phyloP scores from a whole-genome alignment of 1,284 basidiomycete genomes.

The Sutorius eximius region DNA sequence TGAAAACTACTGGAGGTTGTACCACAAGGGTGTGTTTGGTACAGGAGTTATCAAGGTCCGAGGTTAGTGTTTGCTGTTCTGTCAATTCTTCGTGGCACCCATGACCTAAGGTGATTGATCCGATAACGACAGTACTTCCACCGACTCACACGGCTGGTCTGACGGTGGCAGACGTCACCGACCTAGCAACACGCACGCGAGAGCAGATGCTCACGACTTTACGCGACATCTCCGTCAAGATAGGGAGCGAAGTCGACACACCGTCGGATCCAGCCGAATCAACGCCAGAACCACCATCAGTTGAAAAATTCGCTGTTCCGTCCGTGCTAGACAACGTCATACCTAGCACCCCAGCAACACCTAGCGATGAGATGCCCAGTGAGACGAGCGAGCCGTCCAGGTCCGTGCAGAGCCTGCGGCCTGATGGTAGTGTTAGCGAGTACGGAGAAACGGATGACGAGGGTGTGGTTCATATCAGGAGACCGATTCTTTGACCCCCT shows the following conservation, averaged over 20 bases:
- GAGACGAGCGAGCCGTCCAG: conserved; percentile 25
- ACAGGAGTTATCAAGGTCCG: conserved; percentile 77
- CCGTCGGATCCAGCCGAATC: conserved; percentile 19
- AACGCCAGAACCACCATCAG: conserved; percentile 8
- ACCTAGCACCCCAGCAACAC: conserved; percentile 20
- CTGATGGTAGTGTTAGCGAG: conserved; percentile 46
- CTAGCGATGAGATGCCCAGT: conserved; percentile 32
- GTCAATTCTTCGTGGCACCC: background rate
- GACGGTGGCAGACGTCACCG: conserved; percentile 62
- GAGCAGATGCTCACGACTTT: conserved; percentile 72
- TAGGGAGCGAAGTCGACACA: conserved; percentile 30
- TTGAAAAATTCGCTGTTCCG: background rate
- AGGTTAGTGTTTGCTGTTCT: conserved; percentile 52
- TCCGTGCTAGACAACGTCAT: conserved; percentile 2
- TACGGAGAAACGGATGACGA: conserved; percentile 77
- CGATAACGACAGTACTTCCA: conserved; percentile 59
- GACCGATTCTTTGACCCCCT: conserved; percentile 40
- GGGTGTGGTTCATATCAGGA: conserved; percentile 72
- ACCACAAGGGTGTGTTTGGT: conserved; percentile 78
- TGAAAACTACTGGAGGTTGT: conserved; percentile 91
- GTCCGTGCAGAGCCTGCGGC: conserved; percentile 36
- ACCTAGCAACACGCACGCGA: conserved; percentile 62
- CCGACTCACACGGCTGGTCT: conserved; percentile 74
- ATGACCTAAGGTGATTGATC: conserved; percentile 14
- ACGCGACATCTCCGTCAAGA: conserved; percentile 61